Evolutionary conservation across 768 basidiomycete species (phyloP).

Genomic region (Lactarius hatsudake): DNA sequence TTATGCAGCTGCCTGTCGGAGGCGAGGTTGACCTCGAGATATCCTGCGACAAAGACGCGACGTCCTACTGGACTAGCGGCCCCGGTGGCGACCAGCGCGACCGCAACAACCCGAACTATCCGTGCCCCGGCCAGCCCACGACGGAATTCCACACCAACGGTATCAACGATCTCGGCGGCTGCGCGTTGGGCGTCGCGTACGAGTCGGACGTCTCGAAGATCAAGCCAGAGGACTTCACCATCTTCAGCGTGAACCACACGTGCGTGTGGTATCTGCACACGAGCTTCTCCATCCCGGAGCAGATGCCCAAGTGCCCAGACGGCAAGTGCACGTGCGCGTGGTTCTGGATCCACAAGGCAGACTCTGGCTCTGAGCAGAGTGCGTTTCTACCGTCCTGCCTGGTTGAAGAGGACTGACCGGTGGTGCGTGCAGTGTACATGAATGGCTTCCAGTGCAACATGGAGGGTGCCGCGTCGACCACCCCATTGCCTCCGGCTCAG

Average conservation of each 20-base stretch:
- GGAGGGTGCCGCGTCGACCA: conserved; percentile 32
- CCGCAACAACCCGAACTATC: conserved; percentile 25
- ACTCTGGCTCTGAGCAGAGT: conserved; percentile 40
- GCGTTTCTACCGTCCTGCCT: conserved; percentile 14
- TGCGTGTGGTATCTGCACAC: conserved; percentile 44
- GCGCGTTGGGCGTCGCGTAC: conserved; percentile 46
- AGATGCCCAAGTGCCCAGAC: conserved; percentile 43
- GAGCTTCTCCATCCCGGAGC: conserved; percentile 41
- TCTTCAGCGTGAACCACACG: conserved; percentile 45
- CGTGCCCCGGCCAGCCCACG: conserved; percentile 29
- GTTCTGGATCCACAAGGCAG: conserved; percentile 40
- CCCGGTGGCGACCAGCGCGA: conserved; percentile 31
- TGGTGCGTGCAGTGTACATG: conserved; percentile 35
- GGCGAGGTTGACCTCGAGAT: conserved; percentile 28
- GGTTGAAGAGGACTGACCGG: neutral
- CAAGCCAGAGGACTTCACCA: conserved; percentile 41
- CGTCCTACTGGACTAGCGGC: conserved; percentile 29
- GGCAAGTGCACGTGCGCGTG: conserved; percentile 46
- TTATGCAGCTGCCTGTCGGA: conserved; percentile 37
- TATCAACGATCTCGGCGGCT: conserved; percentile 36
- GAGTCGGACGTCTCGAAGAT: conserved; percentile 37
- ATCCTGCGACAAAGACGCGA: conserved; percentile 37
- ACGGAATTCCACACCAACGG: conserved; percentile 34
- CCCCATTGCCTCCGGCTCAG: conserved; percentile 35
- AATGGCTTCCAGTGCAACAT: conserved; percentile 43